These are phyloP conservation scores for Nicotiana undulata DNA, from an alignment of 257 asterid species.

Conservation along the genomic window DNA sequence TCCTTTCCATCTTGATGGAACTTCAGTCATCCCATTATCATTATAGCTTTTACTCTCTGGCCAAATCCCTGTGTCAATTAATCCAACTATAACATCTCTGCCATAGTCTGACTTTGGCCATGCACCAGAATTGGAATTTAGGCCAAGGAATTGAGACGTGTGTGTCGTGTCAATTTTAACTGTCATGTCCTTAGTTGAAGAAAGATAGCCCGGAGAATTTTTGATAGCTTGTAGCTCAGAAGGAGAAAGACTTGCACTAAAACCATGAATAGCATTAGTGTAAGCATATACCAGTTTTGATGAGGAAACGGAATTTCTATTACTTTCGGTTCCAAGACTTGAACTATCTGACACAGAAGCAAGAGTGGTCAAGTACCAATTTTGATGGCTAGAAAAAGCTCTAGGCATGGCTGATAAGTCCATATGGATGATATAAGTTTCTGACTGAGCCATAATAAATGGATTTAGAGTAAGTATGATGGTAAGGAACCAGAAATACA, in stretches of 20 bases:
- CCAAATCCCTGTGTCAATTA: slow-evolving; percentile 69
- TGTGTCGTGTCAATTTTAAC: slow-evolving; percentile 56
- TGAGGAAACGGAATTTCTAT: slow-evolving; percentile 4
- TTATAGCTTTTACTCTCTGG: slow-evolving; percentile 66
- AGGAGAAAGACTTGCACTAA: slow-evolving; percentile 51
- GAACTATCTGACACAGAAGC: slow-evolving; percentile 25
- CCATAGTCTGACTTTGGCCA: slow-evolving; percentile 58
- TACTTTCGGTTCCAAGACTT: neutral
- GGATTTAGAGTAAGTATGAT: slow-evolving; percentile 13
- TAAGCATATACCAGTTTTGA: slow-evolving; percentile 54
- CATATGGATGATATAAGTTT: slow-evolving; percentile 66
- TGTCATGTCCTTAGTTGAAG: slow-evolving; percentile 32
- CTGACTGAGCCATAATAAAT: slow-evolving; percentile 24
- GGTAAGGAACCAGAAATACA: slow-evolving; percentile 21
- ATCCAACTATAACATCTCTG: slow-evolving; percentile 48
- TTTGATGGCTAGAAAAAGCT: slow-evolving; percentile 52
- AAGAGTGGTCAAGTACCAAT: slow-evolving; percentile 52
- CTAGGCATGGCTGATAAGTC: slow-evolving; percentile 62
- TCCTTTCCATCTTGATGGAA: slow-evolving; percentile 65
- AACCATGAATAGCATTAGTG: slow-evolving; percentile 51
- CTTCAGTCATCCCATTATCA: slow-evolving; percentile 37
- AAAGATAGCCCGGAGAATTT: slow-evolving; percentile 38
- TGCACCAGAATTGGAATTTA: slow-evolving; percentile 31
- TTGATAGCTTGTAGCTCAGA: slow-evolving; percentile 34
- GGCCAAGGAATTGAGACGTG: slow-evolving; percentile 54